Conservation (phyloP, 495 filamentous ascomycete genomes). For the Rostrohypoxylon terebratum region DNA sequence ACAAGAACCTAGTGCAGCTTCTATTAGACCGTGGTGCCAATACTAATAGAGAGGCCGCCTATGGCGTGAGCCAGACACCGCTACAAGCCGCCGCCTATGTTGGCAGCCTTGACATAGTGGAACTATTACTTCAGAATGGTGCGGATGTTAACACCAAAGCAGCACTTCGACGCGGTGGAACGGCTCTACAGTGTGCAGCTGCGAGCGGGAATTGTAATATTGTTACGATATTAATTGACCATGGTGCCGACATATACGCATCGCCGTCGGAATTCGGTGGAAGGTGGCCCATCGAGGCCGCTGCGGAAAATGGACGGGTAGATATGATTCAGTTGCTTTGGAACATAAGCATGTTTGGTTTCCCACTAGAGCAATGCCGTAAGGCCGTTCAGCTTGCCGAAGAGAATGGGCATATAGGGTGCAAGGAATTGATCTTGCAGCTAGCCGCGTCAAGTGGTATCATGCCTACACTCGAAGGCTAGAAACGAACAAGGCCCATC, state of each 20-base stretch:
- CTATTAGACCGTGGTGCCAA: slow-evolving; percentile 51
- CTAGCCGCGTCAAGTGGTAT: slow-evolving; percentile 23
- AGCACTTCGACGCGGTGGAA: slow-evolving; percentile 36
- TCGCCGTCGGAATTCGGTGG: slow-evolving; percentile 45
- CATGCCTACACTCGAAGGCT: slow-evolving; percentile 22
- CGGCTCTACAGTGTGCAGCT: slow-evolving; percentile 42
- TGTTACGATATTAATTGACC: slow-evolving; percentile 37
- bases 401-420: slow-evolving; percentile 22
- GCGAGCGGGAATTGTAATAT: slow-evolving; percentile 42
- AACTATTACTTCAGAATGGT: slow-evolving; percentile 27
- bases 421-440: slow-evolving; percentile 25
- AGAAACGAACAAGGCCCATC: neutral
- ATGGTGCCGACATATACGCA: slow-evolving; percentile 35
- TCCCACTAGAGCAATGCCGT: slow-evolving; percentile 30
- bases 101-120: slow-evolving; percentile 41
- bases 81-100: slow-evolving; percentile 48
- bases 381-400: slow-evolving; percentile 35
- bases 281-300: slow-evolving; percentile 57
- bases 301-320: slow-evolving; percentile 58
- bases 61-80: slow-evolving; percentile 38
- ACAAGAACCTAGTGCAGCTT: slow-evolving; percentile 42
- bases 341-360: slow-evolving; percentile 37
- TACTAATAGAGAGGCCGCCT: slow-evolving; percentile 37
- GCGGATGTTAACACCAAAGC: slow-evolving; percentile 38
- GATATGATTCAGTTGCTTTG: slow-evolving; percentile 61